Evolutionary conservation across 352 stramenopile genomes (phyloP), one percentile per base, ranked within the genome.

Genomic region (Phytopythium oedochilum): DNA sequence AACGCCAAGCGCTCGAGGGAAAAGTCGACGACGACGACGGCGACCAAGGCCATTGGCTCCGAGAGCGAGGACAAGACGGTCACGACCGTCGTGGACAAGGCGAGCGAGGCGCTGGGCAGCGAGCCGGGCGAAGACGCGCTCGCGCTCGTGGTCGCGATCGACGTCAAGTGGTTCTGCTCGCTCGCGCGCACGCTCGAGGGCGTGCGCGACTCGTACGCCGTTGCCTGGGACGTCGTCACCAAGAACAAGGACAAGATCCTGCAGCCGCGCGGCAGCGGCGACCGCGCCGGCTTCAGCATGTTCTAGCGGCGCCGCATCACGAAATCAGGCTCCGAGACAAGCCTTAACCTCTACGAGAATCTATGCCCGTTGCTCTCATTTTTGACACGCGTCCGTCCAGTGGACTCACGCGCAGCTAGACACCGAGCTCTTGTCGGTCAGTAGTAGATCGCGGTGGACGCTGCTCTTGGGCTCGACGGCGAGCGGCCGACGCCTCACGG

Each of bases 111-210:
- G 9, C 65, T 59, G 28, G 51, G 10, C 42, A 23, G 23, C 48
- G 55, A 74, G 34, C 70, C 70, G 0, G 61, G 68, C 4, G 66
- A 85, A 25, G 83, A 94, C 53, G 78, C 75, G 49, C 23, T 86
- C n/a, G 74, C 80, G 20, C 66, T 86, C 34, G 66, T 91, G 48
- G 75, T 89, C 18, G 81, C 83, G 34, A 52, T 94, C 18, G 84
- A 94, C 50, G 56, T 94, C 57, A 92, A 94, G 71, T 94, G 84
- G 84, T 88, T 81, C 56, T 88, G 86, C 38, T 89, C 92, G 66
- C 61, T 92, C 18, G 68, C 70, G 53, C 75, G 77, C 42, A 66
- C 70, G 15, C 72, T 94, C 8, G 82, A 92, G 53, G 77, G 61
- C 39, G 68, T 94, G 61, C 79, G 80, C 39, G 82, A 92, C 61